Conservation (phyloP, 192 early-diverging fungal genomes). For the Coemansia sp. region DNA sequence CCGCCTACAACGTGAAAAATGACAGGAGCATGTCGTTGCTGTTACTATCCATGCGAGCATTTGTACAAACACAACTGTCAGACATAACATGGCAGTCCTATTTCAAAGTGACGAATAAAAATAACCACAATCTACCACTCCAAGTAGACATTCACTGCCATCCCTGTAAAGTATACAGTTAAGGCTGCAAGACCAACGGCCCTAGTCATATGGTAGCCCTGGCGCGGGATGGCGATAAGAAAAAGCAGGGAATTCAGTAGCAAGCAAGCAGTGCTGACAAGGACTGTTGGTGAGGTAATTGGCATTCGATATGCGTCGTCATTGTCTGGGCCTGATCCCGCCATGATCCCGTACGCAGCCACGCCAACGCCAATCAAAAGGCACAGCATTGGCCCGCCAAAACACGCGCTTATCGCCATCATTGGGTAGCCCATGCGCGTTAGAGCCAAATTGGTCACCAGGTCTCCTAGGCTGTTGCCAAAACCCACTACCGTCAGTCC, state of each 20-base stretch:
- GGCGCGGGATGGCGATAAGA: conserved; percentile 63
- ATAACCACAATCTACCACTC: conserved; percentile 42
- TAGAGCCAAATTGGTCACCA: conserved; percentile 91
- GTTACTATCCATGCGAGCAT: background rate
- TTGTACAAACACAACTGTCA: background rate
- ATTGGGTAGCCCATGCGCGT: conserved; percentile 88
- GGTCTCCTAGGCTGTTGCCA: conserved; percentile 83
- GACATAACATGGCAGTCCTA: background rate
- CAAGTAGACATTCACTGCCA: conserved; percentile 62
- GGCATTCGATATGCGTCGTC: conserved; percentile 59
- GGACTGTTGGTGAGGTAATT: conserved; percentile 64
- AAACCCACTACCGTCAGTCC: conserved; percentile 86
- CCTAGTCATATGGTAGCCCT: conserved; percentile 65
- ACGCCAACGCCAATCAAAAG: conserved; percentile 85
- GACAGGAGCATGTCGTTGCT: background rate
- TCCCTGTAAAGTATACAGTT: conserved; percentile 62
- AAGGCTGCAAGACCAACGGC: conserved; percentile 62
- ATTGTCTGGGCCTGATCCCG: conserved; percentile 37
- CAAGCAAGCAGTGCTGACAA: conserved; percentile 70
- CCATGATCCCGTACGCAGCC: conserved; percentile 64
- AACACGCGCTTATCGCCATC: conserved; percentile 96
- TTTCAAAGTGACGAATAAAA: background rate
- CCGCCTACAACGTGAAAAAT: background rate
- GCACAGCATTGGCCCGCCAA: conserved; percentile 90
- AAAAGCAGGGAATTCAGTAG: conserved; percentile 63